A percentile compares a stretch with the other conserved stretches of the same genome.
phyloP scores from a whole-genome alignment of 768 basidiomycete genomes.

The Psilocybe cubensis region DNA sequence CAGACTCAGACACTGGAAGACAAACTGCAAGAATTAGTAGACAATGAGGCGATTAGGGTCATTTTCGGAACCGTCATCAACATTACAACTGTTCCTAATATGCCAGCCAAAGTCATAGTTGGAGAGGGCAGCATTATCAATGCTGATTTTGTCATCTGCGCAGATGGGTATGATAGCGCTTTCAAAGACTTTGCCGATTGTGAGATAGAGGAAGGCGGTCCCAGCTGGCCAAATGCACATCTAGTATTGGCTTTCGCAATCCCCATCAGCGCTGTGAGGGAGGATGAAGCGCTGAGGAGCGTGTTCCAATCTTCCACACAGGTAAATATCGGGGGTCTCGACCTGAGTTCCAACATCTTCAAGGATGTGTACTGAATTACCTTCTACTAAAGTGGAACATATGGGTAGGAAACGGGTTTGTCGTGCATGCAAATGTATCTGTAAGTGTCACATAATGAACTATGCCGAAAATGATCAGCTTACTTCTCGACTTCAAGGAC shows the following conservation, averaged over 20 bases:
- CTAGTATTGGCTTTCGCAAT: not conserved
- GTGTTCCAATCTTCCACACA: not conserved
- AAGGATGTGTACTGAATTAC: no score
- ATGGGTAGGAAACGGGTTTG: not conserved
- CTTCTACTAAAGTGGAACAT: no score
- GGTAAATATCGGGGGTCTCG: no score
- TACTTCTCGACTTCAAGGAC: slow-evolving; percentile 4
- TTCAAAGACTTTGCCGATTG: not conserved
- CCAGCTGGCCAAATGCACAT: not conserved
- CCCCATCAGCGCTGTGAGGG: not conserved
- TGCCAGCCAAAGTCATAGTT: not conserved
- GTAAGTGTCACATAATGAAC: not conserved
- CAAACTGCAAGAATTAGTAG: not conserved
- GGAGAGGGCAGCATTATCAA: not conserved
- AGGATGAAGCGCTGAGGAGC: not conserved
- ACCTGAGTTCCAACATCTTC: no score
- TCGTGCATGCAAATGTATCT: not conserved
- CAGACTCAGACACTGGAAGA: not conserved
- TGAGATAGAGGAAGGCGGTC: not conserved
- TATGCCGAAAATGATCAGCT: not conserved
- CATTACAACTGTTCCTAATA: not conserved
- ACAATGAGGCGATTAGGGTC: not conserved
- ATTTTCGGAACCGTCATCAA: not conserved
- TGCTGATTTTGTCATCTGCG: not conserved
- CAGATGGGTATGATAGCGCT: not conserved